Evolutionary conservation across 345 rosid genomes (phyloP).

Genomic region (Trapa bicornis): DNA sequence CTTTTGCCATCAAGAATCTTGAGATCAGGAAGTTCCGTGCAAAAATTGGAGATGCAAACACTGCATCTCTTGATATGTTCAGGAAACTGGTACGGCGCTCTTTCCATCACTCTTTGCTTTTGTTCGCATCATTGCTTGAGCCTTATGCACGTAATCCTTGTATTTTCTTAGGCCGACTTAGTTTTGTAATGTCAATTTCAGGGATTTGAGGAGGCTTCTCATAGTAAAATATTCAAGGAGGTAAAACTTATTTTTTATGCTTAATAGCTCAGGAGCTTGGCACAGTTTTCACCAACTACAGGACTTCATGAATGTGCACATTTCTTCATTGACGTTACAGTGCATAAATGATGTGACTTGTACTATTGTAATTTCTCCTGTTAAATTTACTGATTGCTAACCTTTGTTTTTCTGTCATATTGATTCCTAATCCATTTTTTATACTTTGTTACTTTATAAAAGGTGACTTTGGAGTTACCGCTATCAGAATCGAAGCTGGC

Average conservation of each 20-base stretch:
- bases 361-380: neutral
- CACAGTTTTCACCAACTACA: neutral
- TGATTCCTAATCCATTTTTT: neutral
- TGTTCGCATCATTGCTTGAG: neutral
- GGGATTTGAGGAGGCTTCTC: constrained; percentile 65
- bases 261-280: neutral
- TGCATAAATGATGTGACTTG: neutral
- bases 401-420: no score
- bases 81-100: constrained; percentile 49
- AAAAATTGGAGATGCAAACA: constrained; percentile 80
- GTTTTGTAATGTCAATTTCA: constrained; percentile 12
- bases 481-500: constrained; percentile 32
- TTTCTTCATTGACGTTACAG: neutral
- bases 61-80: constrained; percentile 59
- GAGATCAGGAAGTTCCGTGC: constrained; percentile 52
- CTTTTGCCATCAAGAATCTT: constrained; percentile 46
- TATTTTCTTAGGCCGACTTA: neutral
- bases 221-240: constrained; percentile 70
- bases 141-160: neutral
- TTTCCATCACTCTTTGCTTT: neutral
- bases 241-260: constrained; percentile 21
- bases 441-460: constrained; percentile 4
- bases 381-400: neutral
- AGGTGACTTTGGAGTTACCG: constrained; percentile 62
- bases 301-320: no score